Percentiles rank a stretch among this genome's conserved stretches.
phyloP scores from a whole-genome alignment of 306 rosid genomes.

The Rosa multiflora region DNA sequence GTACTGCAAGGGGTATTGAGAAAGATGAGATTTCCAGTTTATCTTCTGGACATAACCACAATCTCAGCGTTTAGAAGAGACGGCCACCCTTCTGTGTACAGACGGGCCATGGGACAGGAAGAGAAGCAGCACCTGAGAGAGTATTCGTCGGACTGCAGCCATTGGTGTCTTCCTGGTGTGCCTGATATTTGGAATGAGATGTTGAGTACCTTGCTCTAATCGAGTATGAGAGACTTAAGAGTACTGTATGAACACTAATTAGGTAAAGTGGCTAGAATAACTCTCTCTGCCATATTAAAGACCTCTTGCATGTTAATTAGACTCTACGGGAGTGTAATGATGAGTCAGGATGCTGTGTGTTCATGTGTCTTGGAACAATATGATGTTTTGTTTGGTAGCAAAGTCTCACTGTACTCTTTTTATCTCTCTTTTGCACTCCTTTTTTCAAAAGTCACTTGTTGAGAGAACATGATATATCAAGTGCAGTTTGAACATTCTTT shows the following conservation, averaged over 20 bases:
- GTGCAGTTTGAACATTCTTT: slow-evolving; percentile 2
- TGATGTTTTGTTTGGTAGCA: slow-evolving; percentile 24
- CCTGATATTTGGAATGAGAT: slow-evolving; percentile 97
- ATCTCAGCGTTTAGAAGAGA: slow-evolving; percentile 84
- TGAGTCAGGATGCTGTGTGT: slow-evolving; percentile 16
- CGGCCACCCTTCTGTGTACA: slow-evolving; percentile 89
- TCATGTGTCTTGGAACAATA: neutral
- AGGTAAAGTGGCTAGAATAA: slow-evolving; percentile 36
- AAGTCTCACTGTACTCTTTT: neutral
- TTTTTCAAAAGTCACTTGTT: neutral
- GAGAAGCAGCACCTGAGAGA: slow-evolving; percentile 53
- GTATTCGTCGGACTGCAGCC: slow-evolving; percentile 93
- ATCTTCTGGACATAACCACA: slow-evolving; percentile 80
- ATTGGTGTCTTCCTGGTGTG: slow-evolving; percentile 99
- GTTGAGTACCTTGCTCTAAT: slow-evolving; percentile 62
- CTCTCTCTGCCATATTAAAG: slow-evolving; percentile 25
- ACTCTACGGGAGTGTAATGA: slow-evolving; percentile 9
- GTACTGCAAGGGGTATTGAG: slow-evolving; percentile 72
- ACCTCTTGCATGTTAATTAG: slow-evolving; percentile 18
- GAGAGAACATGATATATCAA: slow-evolving; percentile 5
- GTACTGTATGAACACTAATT: slow-evolving; percentile 16
- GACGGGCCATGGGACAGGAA: slow-evolving; percentile 53
- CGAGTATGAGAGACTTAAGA: slow-evolving; percentile 10
- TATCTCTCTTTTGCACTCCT: neutral
- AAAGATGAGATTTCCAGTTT: slow-evolving; percentile 82